Base-by-base conservation (phyloP, 116 monocot species). In the Papilionanthe hybrid region DNA sequence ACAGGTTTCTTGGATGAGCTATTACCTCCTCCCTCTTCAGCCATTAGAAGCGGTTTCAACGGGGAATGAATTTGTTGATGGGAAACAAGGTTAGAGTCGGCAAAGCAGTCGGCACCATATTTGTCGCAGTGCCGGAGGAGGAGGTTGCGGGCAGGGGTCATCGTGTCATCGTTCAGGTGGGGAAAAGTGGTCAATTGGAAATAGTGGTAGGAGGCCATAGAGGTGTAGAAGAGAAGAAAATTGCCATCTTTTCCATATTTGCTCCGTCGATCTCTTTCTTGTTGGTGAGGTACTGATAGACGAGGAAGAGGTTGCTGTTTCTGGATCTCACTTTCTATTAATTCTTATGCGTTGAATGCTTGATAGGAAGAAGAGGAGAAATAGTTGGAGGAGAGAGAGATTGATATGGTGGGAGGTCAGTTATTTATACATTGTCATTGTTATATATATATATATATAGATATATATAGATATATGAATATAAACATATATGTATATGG, bases 121-220 rank as follows among this genome's bases (percentile, higher is more conserved):
- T 49, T 81, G 43, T 78, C 58, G 73, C 79, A 68, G 63, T 72
- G 83, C 42, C 69, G 79, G 32, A 30, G 56, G 75, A 82, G 73
- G 63, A 85, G 81, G 78, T 80, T 82, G 25, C 75, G 57, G 18
- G 83, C 73, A 1, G 85, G 87, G 8, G 81, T 77, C 90, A 90
- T 83, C 15, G 22, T 78, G 55, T 82, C 82, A 85, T 88, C 43
- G 4, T 79, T 53, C 17, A 53, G 17, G 53, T 17, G 17, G 53
- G n/a, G 13, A 53, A 17, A 17, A 17, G 15, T 15, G 53, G 53
- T 17, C 4, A 53, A 15, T 53, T 53, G 17, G 17, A 4, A 53
- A 4, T 17, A 53, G 53, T 53, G 53, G 17, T 0, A 13, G 17
- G 53, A 53, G 15, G 53, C 53, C 17, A 3, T 53, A 17, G 15